A percentile compares a stretch with the other conserved stretches of the same genome.
Evolutionary conservation across 2,329 filamentous ascomycete species (phyloP).

Genomic region (Colletotrichum endophyticum): DNA sequence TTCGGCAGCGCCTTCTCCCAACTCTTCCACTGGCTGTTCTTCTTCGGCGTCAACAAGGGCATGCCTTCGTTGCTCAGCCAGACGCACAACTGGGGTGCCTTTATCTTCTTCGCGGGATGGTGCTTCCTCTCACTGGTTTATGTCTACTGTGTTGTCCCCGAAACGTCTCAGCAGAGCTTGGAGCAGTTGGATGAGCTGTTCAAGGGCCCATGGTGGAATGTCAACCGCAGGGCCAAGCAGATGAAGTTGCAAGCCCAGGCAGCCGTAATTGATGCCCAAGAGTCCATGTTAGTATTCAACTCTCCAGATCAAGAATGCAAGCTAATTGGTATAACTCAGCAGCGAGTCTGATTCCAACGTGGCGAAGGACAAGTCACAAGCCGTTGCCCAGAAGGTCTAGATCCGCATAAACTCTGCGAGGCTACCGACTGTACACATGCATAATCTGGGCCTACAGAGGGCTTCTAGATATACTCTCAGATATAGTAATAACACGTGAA

Average conservation of each 20-base stretch:
- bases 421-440: not conserved
- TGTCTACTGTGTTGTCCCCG: constrained; percentile 42
- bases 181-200: constrained; percentile 37
- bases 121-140: constrained; percentile 41
- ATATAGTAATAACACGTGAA: not conserved
- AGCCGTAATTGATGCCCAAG: not conserved
- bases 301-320: fast-evolving
- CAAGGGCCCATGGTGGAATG: constrained; percentile 26
- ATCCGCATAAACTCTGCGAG: not conserved
- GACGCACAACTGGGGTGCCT: constrained; percentile 46
- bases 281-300: not conserved
- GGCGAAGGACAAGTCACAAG: not conserved
- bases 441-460: not conserved
- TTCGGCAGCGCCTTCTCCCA: constrained; percentile 45
- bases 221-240: not conserved
- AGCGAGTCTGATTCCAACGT: not conserved
- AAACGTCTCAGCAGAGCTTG: constrained; percentile 36
- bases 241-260: not conserved
- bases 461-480: not conserved
- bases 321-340: not conserved
- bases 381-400: not conserved
- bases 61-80: constrained; percentile 36
- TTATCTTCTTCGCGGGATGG: constrained; percentile 45
- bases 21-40: constrained; percentile 47
- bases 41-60: constrained; percentile 39